These are phyloP conservation scores for Populus trichocarpa DNA, from an alignment of 441 rosid species.

Conservation along the genomic window DNA sequence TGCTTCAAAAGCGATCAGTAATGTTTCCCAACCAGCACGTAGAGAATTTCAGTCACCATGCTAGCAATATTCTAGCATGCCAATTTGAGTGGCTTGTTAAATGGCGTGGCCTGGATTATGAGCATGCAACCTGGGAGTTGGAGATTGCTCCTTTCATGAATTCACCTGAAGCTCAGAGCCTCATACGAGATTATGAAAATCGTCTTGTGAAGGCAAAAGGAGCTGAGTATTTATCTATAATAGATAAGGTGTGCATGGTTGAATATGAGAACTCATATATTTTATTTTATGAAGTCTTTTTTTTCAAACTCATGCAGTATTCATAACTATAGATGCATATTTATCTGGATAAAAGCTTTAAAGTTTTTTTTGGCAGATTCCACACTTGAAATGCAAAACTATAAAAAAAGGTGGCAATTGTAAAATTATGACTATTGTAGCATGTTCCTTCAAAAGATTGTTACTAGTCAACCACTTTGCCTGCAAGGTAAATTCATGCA, in stretches of 20 bases:
- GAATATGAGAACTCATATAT: not conserved
- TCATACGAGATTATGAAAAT: slow-evolving; percentile 44
- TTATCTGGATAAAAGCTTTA: not conserved
- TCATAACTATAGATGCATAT: not conserved
- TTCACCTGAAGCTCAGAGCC: slow-evolving; percentile 34
- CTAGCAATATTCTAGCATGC: slow-evolving; percentile 18
- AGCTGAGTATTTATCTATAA: slow-evolving; percentile 15
- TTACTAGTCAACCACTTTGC: not conserved
- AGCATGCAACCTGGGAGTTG: slow-evolving; percentile 62
- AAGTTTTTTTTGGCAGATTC: not conserved
- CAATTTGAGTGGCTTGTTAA: slow-evolving; percentile 60
- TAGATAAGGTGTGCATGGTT: slow-evolving; percentile 30
- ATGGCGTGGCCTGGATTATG: slow-evolving; percentile 63
- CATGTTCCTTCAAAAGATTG: not conserved
- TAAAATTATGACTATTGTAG: not conserved
- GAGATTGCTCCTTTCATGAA: slow-evolving; percentile 40
- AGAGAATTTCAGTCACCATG: slow-evolving; percentile 10
- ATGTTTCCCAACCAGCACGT: slow-evolving; percentile 21
- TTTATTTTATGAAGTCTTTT: not conserved
- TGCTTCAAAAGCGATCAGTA: slow-evolving; percentile 41
- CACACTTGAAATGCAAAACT: no score
- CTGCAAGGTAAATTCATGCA: not conserved
- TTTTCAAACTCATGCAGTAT: not conserved
- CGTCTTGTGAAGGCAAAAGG: slow-evolving; percentile 32
- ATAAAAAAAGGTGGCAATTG: no score